phyloP scores from a whole-genome alignment of 179 eudicot species.

The Actinidia arguta region DNA sequence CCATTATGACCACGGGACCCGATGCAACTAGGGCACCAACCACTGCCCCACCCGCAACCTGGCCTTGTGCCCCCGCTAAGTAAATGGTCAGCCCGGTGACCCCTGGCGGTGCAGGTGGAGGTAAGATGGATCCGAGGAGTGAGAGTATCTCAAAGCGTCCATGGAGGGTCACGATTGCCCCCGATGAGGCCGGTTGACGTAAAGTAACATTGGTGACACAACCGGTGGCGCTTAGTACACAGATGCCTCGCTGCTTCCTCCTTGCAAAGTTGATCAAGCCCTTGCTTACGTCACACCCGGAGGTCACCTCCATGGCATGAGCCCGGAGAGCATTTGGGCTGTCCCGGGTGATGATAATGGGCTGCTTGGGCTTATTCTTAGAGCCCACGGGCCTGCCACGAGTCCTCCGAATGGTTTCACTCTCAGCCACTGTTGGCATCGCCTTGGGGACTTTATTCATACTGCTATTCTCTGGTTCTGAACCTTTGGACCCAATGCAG shows the following conservation, averaged over 20 bases:
- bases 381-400: conserved; percentile 36
- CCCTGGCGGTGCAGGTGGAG: conserved; percentile 32
- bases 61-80: conserved; percentile 36
- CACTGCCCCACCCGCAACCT: conserved; percentile 32
- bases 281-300: conserved; percentile 32
- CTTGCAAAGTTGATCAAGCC: conserved; percentile 30
- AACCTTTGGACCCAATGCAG: not conserved
- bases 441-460: not conserved
- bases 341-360: conserved; percentile 35
- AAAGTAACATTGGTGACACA: conserved; percentile 28
- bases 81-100: conserved; percentile 28
- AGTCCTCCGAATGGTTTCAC: conserved; percentile 23
- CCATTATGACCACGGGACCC: conserved; percentile 35
- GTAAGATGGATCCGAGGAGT: conserved; percentile 28
- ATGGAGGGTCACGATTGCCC: conserved; percentile 29
- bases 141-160: conserved; percentile 36
- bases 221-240: conserved; percentile 29
- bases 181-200: conserved; percentile 28
- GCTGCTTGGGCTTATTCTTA: conserved; percentile 36
- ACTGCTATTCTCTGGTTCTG: not conserved
- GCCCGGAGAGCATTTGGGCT: conserved; percentile 27
- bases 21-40: conserved; percentile 32
- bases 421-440: not conserved
- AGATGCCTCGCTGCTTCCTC: conserved; percentile 27
- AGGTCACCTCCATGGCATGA: conserved; percentile 36